Evolutionary conservation across 305 asterid species (phyloP).

Genomic region (Fraxinus floribunda): DNA sequence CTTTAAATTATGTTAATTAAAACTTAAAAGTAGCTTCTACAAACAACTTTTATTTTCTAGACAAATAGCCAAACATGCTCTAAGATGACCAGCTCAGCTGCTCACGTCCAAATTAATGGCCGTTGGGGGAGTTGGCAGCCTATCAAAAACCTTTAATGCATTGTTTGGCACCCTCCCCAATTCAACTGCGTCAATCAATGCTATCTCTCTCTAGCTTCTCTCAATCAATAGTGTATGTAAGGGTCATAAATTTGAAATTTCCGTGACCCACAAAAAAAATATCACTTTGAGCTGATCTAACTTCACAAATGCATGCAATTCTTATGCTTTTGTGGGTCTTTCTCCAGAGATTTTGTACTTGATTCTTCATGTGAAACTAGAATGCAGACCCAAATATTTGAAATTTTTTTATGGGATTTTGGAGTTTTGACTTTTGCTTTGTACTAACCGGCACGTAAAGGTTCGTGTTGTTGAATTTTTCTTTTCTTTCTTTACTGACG

Average conservation of each 20-base stretch:
- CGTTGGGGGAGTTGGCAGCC: conserved; percentile 42
- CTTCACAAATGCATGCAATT: conserved; percentile 37
- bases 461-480: conserved; percentile 27
- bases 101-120: neutral
- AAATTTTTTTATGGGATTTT: conserved; percentile 25
- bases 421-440: conserved; percentile 35
- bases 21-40: neutral
- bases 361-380: neutral
- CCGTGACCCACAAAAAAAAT: conserved; percentile 28
- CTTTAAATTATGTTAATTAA: neutral
- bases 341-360: neutral
- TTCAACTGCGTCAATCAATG: conserved; percentile 58
- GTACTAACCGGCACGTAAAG: conserved; percentile 43
- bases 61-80: neutral
- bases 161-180: conserved; percentile 52
- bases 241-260: conserved; percentile 20
- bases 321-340: conserved; percentile 16
- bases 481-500: neutral
- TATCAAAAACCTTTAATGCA: conserved; percentile 42
- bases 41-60: neutral
- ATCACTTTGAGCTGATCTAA: conserved; percentile 17
- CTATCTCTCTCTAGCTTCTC: conserved; percentile 21
- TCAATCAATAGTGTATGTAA: neutral
- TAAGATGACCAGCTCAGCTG: neutral
- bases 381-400: conserved; percentile 2